Conservation (phyloP, 2,329 filamentous ascomycete genomes). For the Talaromyces pinophilus region DNA sequence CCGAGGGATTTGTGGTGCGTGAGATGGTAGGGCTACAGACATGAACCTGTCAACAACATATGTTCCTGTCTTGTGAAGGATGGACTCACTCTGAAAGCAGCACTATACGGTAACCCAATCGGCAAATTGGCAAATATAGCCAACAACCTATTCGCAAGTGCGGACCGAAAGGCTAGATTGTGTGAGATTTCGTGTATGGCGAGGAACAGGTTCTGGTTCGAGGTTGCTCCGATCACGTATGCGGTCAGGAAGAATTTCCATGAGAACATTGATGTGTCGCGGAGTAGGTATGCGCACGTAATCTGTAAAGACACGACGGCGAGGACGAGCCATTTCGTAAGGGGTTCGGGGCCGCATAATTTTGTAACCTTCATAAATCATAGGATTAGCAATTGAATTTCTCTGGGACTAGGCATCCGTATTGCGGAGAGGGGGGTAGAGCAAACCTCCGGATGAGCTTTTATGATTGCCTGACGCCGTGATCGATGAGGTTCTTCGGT, state of each 20-base stretch:
- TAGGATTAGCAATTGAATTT: constrained; percentile 2
- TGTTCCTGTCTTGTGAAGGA: not conserved
- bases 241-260: constrained; percentile 82
- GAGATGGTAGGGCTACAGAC: constrained; percentile 79
- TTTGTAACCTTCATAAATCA: constrained; percentile 73
- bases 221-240: constrained; percentile 89
- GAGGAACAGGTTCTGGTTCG: constrained; percentile 98
- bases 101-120: constrained; percentile 93
- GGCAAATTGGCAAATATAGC: constrained; percentile 94
- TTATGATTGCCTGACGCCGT: constrained; percentile 89
- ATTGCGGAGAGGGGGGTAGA: constrained; percentile 12
- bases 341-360: constrained; percentile 90
- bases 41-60: not conserved
- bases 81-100: constrained; percentile 76
- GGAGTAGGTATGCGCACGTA: constrained; percentile 72
- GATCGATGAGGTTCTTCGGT: constrained; percentile 96
- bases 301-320: constrained; percentile 82
- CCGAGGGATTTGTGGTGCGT: constrained; percentile 99
- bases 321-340: constrained; percentile 90
- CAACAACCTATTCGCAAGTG: constrained; percentile 76
- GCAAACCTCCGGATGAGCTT: constrained; percentile 88
- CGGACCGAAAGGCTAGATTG: constrained; percentile 87
- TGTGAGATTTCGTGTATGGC: constrained; percentile 99
- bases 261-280: constrained; percentile 75
- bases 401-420: not conserved